phyloP scores from a whole-genome alignment of 2,329 filamentous ascomycete species.

The Colletotrichum lindemuthianum region DNA sequence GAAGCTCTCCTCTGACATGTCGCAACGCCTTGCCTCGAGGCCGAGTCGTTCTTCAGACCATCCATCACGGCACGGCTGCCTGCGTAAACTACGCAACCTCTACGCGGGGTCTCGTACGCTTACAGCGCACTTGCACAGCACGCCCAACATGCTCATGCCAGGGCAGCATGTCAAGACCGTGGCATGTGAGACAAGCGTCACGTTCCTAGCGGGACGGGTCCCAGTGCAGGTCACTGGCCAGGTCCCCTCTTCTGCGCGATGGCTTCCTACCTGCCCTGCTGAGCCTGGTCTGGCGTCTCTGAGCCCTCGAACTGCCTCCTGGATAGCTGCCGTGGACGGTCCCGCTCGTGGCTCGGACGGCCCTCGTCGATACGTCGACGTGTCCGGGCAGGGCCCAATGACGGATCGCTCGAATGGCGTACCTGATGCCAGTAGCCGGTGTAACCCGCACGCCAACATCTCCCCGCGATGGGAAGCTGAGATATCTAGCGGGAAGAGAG shows the following conservation, averaged over 20 bases:
- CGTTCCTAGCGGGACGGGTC: conserved; percentile 26
- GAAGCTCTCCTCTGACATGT: background rate
- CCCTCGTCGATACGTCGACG: conserved; percentile 16
- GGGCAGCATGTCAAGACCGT: conserved; percentile 9
- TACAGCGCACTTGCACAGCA: conserved; percentile 14
- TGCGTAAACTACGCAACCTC: conserved; percentile 3
- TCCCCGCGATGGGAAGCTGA: conserved; percentile 16
- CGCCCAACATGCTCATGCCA: conserved; percentile 15
- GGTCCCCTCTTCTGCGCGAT: background rate
- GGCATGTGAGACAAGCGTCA: conserved; percentile 28
- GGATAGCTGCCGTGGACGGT: conserved; percentile 15
- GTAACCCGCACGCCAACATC: conserved; percentile 9
- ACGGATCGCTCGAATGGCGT: conserved; percentile 10
- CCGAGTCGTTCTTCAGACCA: conserved; percentile 8
- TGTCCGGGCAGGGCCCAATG: conserved; percentile 11
- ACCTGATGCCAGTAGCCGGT: conserved; percentile 31
- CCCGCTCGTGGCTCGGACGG: background rate
- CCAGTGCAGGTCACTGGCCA: background rate
- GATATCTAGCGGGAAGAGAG: conserved; percentile 12
- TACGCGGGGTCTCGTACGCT: background rate
- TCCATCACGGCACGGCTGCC: conserved; percentile 2
- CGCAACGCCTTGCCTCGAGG: background rate
- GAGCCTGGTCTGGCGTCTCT: conserved; percentile 8
- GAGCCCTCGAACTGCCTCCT: background rate
- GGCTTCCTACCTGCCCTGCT: no score